phyloP scores from a whole-genome alignment of 257 asterid genomes.

The Datura wrightii region DNA sequence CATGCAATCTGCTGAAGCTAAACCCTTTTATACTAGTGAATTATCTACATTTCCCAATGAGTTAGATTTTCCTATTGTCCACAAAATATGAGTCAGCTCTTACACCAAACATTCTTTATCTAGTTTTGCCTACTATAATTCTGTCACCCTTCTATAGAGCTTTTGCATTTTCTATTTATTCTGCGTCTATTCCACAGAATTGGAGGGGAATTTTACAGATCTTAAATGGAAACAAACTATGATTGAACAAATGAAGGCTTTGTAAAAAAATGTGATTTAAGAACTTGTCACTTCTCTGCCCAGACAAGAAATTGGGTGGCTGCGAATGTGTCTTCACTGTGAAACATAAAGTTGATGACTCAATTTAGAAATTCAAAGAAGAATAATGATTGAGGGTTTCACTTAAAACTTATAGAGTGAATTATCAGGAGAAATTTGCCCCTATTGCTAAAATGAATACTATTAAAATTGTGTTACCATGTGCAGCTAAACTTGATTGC shows the following conservation, averaged over 20 bases:
- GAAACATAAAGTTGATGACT: background rate
- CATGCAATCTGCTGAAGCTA: background rate
- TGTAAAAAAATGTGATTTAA: background rate
- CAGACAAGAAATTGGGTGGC: background rate
- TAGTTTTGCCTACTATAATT: background rate
- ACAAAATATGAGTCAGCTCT: background rate
- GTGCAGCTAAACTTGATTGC: too few relatives aligned
- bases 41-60: constrained; percentile 8
- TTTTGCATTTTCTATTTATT: background rate
- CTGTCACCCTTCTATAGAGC: background rate
- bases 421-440: background rate
- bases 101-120: background rate
- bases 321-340: background rate
- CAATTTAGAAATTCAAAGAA: background rate
- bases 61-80: background rate
- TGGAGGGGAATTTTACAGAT: background rate
- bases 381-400: background rate
- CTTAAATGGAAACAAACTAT: background rate
- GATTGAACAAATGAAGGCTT: background rate
- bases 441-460: background rate
- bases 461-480: background rate
- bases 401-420: background rate
- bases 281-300: background rate
- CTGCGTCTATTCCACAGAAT: background rate
- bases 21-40: background rate